Percentiles rank a stretch among this genome's conserved stretches.
Evolutionary conservation across 345 rosid species (phyloP).

Genomic region (Corchorus capsularis): DNA sequence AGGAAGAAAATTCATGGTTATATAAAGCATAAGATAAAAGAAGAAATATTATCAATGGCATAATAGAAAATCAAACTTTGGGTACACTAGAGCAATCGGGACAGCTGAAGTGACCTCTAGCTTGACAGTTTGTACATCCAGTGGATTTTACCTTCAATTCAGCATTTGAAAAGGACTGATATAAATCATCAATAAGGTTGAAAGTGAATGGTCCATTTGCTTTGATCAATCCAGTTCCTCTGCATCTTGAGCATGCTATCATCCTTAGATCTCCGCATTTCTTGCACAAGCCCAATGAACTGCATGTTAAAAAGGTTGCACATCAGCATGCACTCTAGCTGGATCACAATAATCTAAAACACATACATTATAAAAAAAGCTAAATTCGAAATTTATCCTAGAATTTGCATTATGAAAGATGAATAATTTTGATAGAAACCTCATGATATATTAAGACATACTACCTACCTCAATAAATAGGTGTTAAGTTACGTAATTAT

Average conservation of each 20-base stretch:
- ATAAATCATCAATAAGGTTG: conserved; percentile 43
- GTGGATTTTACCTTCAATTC: conserved; percentile 35
- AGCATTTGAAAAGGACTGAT: conserved; percentile 37
- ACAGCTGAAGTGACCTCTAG: conserved; percentile 74
- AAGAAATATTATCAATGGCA: neutral
- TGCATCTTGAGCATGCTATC: conserved; percentile 76
- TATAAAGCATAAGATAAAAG: neutral
- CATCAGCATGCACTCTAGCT: neutral
- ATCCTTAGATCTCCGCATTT: conserved; percentile 79
- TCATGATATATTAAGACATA: neutral
- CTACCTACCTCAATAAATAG: neutral
- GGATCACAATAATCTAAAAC: neutral
- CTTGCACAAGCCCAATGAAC: conserved; percentile 82
- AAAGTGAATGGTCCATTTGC: conserved; percentile 54
- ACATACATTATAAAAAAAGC: neutral
- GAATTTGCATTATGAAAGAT: neutral
- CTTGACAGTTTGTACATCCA: conserved; percentile 59
- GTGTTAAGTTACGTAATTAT: neutral
- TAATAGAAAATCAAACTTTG: conserved; percentile 23
- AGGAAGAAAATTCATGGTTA: conserved; percentile 5
- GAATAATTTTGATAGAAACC: neutral
- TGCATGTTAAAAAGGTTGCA: conserved; percentile 37
- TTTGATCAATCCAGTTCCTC: conserved; percentile 69
- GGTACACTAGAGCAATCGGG: conserved; percentile 57
- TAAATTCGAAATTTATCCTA: neutral